Base-by-base conservation (phyloP, 441 rosid species). In the Euphorbia celastroides region DNA sequence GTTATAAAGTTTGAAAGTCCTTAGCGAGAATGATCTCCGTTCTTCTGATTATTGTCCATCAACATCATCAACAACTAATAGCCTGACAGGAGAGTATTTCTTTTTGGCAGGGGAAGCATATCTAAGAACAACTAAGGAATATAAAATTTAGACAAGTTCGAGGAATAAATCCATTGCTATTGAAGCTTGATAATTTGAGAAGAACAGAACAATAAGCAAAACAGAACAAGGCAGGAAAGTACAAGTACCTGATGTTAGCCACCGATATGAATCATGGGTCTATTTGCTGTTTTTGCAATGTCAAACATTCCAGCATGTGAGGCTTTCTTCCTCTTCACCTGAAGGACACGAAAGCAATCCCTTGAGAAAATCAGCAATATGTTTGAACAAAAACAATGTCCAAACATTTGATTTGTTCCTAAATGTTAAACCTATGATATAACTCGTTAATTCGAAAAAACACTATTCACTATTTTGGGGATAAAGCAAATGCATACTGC, bases 221-320 rank as follows among this genome's bases (percentile, higher is more conserved):
- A 16, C 7, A 31, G 14, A 16, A 26, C 5, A 46, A 36, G 16
- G 44, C 1, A 60, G 44, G 65, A 57, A 57, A 22, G 60, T 67
- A 68, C 78, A 57, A 28, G 57, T 67, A 68, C 79, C 66, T 32
- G 28, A 14, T 70, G 72, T 82, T 64, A 89, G 77, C 98, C 98
- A 68, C 98, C 96, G 5, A 90, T 90, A 78, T 88, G 97, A 77
- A 90, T 86, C 98, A 90, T 93, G 7, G 98, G 98, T 74, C 96
- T 83, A 66, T 93, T 93, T 12, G 84, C 84, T 19, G 98, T 93
- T 80, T 87, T 88, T 17, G 97, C 94, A 69, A 93, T 84, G 79
- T 90, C 92, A 72, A 90, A 85, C 98, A 93, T 93, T 70, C 98
- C 98, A 44, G 96, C 96, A 75, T 93, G 98, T 10, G 91, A 76